phyloP scores from a whole-genome alignment of 768 basidiomycete genomes.

The Podaxis sp. region DNA sequence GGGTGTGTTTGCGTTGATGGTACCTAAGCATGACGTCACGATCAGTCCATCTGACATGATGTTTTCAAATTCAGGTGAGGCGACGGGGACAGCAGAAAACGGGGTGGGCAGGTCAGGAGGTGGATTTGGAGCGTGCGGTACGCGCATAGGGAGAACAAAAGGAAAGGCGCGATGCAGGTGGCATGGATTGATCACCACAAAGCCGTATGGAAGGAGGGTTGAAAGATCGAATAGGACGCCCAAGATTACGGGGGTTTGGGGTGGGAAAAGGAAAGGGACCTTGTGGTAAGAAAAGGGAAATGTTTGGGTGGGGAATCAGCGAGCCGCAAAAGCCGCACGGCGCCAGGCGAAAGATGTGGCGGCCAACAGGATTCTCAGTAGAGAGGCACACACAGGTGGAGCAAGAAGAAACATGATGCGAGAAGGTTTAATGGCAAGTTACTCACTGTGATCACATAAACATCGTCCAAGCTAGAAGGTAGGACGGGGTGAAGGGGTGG shows the following conservation, averaged over 20 bases:
- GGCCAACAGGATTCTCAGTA: neutral
- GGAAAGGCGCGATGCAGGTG: neutral
- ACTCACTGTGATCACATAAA: slow-evolving; percentile 3
- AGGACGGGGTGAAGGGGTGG: neutral
- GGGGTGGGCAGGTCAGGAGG: neutral
- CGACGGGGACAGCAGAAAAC: neutral
- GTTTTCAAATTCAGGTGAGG: neutral
- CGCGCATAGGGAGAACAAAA: neutral
- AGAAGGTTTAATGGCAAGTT: neutral
- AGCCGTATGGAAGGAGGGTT: neutral
- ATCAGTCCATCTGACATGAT: neutral
- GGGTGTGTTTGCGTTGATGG: neutral
- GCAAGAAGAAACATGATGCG: neutral
- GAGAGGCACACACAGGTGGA: neutral
- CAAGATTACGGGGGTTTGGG: neutral
- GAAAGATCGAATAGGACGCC: neutral
- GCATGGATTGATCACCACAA: neutral
- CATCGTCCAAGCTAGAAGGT: neutral
- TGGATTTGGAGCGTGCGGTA: neutral
- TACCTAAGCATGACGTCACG: slow-evolving; percentile 1
- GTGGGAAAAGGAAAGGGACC: neutral
- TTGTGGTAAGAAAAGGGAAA: neutral
- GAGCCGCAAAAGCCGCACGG: neutral
- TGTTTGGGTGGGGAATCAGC: neutral
- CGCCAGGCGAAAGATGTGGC: neutral